phyloP scores from a whole-genome alignment of 1,139 yeast species.

The Yamadazyma trypodendri region DNA sequence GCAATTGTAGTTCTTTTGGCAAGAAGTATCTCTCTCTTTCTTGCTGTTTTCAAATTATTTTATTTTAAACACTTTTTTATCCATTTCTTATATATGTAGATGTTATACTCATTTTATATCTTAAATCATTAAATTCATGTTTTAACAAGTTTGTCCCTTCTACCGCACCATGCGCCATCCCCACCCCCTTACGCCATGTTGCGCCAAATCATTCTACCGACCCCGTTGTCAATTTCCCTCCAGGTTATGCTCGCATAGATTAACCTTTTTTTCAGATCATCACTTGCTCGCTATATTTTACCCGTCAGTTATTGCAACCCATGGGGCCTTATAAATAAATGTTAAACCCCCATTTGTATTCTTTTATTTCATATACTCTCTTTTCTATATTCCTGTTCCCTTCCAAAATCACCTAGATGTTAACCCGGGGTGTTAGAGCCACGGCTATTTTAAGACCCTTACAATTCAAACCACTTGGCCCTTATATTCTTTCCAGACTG shows the following conservation, averaged over 20 bases:
- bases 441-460: background rate
- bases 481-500: background rate
- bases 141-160: too few relatives aligned
- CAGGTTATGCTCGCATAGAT: slow-evolving; percentile 13
- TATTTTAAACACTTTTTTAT: too few relatives aligned
- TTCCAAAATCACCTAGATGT: too few relatives aligned
- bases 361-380: background rate
- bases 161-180: background rate
- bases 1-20: too few relatives aligned
- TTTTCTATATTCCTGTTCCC: too few relatives aligned
- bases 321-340: slow-evolving; percentile 7
- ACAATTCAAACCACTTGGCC: background rate
- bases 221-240: slow-evolving; percentile 6
- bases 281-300: slow-evolving; percentile 5
- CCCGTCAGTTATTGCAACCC: slow-evolving; percentile 1
- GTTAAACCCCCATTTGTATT: background rate
- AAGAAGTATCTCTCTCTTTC: too few relatives aligned
- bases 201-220: background rate
- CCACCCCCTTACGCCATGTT: background rate
- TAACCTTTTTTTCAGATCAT: slow-evolving; percentile 5
- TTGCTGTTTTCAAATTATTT: too few relatives aligned
- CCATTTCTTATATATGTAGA: too few relatives aligned
- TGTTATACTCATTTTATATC: too few relatives aligned
- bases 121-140: too few relatives aligned
- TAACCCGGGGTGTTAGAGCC: background rate